Base-by-base conservation (phyloP, 306 rosid species). In the Vicia faba region DNA sequence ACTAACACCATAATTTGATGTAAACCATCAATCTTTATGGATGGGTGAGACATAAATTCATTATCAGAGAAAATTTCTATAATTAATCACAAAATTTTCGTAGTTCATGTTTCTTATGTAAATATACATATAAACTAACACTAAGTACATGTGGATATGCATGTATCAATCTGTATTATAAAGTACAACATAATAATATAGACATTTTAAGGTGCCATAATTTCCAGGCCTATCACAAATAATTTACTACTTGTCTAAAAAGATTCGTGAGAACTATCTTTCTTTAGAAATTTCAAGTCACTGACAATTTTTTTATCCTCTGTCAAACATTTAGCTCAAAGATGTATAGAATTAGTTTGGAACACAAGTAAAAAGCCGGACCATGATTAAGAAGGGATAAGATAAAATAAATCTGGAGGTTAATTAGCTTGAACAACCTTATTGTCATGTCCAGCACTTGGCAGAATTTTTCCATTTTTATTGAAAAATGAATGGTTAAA, bases 281-380 rank as follows among this genome's bases (percentile, higher is more conserved):
- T 19, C 19, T 16, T 28, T 56, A 38, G 12, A 74, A 61, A 71
- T 79, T 54, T 75, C 64, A 73, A 72, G 71, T 72, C 33, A 14
- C 64, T 43, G 63, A 64, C 19, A 40, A 38, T 44, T 40, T 51
- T 48, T 7, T 55, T 57, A 13, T 8, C 60, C 74, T 61, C 62
- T 55, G 75, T 74, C 72, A 73, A 81, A 56, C 74, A 83, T 81
- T 71, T 86, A 83, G 78, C 81, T 86, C 67, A 72, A 60, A 23
- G 51, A 49, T 59, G 68, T 59, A 78, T 56, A 75, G 69, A n/a
- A n/a, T n/a, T n/a, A n/a, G n/a, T n/a, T n/a, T n/a, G n/a, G n/a
- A n/a, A n/a, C n/a, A n/a, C n/a, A n/a, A n/a, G n/a, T n/a, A n/a
- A n/a, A n/a, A n/a, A n/a, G n/a, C n/a, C n/a, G n/a, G n/a, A n/a